Percentiles rank a stretch among this genome's conserved stretches.
phyloP scores from a whole-genome alignment of 257 asterid species.

The Ligustrum vulgare region DNA sequence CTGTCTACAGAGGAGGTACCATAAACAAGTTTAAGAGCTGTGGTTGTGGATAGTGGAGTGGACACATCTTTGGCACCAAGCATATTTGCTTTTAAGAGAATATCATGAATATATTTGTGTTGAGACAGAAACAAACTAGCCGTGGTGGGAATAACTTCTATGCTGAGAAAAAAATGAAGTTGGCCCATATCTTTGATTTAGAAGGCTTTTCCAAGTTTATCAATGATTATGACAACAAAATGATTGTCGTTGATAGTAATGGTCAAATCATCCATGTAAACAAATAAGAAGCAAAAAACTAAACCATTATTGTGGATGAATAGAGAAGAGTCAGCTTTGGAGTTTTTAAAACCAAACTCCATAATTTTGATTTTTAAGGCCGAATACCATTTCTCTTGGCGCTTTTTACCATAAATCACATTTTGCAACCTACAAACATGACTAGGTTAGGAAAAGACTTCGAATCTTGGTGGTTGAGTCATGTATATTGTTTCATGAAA shows the following conservation, averaged over 20 bases:
- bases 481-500: background rate
- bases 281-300: background rate
- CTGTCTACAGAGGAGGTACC: background rate
- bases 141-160: background rate
- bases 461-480: background rate
- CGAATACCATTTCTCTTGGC: background rate
- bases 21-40: background rate
- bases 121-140: background rate
- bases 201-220: background rate
- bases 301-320: background rate
- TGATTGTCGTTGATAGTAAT: too few relatives aligned
- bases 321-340: background rate
- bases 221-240: background rate
- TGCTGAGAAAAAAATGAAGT: background rate
- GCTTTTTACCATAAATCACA: background rate
- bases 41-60: slow-evolving; percentile 1
- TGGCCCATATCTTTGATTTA: background rate
- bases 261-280: background rate
- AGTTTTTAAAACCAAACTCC: background rate
- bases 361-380: background rate
- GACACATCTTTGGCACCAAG: background rate
- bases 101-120: background rate
- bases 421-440: background rate
- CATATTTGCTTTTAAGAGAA: too few relatives aligned
- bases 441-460: background rate